Evolutionary conservation across 768 basidiomycete genomes (phyloP).

Genomic region (Lactifluus rugatus): DNA sequence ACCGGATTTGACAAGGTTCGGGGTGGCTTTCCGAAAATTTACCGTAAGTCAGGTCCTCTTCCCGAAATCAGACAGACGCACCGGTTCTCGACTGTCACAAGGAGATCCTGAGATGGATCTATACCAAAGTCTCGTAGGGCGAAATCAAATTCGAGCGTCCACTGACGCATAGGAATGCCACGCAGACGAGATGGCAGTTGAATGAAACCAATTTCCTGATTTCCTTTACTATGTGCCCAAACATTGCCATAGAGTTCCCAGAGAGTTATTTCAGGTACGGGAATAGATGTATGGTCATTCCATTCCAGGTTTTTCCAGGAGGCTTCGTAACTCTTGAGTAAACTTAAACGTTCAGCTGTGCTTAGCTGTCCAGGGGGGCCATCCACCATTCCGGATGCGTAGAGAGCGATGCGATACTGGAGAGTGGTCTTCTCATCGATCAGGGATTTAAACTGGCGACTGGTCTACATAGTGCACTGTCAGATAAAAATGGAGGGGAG

Average conservation of each 20-base stretch:
- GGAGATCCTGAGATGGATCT: constrained; percentile 18
- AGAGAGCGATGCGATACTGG: constrained; percentile 13
- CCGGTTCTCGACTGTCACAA: constrained; percentile 13
- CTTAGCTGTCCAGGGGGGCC: constrained; percentile 1
- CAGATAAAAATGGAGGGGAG: not conserved
- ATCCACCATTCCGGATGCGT: constrained; percentile 9
- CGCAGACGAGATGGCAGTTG: constrained; percentile 19
- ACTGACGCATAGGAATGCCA: constrained; percentile 12
- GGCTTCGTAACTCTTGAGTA: constrained; percentile 1
- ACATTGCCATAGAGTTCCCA: constrained; percentile 20
- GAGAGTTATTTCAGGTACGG: not conserved
- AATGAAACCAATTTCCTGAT: not conserved
- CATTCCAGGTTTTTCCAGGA: constrained; percentile 15
- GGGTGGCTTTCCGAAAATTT: not conserved
- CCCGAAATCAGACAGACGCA: constrained; percentile 22
- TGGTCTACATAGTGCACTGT: not conserved
- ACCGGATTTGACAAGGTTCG: not conserved
- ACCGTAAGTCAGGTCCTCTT: not conserved
- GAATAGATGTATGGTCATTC: not conserved
- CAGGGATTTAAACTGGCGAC: constrained; percentile 3
- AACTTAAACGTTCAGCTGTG: constrained; percentile 1
- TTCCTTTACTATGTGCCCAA: constrained; percentile 9
- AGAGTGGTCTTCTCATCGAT: constrained; percentile 7
- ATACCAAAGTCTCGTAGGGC: constrained; percentile 15
- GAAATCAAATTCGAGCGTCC: constrained; percentile 10